Conservation (phyloP, 306 rosid genomes). For the Boehmeria nivea region DNA sequence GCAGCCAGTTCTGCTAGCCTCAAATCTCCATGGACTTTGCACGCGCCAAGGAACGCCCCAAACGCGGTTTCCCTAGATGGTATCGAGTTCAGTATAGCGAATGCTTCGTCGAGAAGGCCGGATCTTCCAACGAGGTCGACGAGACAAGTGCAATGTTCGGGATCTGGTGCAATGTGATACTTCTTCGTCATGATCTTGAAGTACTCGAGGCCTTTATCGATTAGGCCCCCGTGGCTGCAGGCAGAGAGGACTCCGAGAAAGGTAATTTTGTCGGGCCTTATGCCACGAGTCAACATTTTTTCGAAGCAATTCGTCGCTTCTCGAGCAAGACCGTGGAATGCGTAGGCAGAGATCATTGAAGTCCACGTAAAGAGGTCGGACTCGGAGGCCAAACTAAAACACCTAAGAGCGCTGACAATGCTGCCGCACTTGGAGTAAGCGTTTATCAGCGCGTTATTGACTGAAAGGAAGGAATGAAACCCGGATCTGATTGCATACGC, state of each 20-base stretch:
- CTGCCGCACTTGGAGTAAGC: constrained; percentile 78
- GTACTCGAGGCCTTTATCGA: constrained; percentile 49
- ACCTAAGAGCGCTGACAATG: constrained; percentile 38
- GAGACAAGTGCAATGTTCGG: constrained; percentile 55
- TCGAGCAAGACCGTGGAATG: constrained; percentile 62
- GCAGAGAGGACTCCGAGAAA: constrained; percentile 73
- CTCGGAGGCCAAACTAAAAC: constrained; percentile 41
- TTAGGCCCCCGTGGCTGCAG: constrained; percentile 62
- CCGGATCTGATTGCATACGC: constrained; percentile 46
- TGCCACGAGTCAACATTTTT: constrained; percentile 49
- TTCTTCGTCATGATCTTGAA: constrained; percentile 45
- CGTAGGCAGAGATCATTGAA: constrained; percentile 58
- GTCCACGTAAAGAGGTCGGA: constrained; percentile 75
- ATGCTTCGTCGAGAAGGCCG: constrained; percentile 68
- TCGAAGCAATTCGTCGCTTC: constrained; percentile 53
- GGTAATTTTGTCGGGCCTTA: constrained; percentile 48
- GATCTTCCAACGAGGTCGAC: constrained; percentile 67
- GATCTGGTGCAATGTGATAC: constrained; percentile 46
- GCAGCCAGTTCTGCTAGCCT: constrained; percentile 56
- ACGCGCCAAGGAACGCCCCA: constrained; percentile 72
- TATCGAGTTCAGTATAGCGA: constrained; percentile 40
- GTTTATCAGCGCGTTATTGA: constrained; percentile 46
- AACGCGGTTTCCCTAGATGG: constrained; percentile 37
- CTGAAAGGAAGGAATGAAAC: constrained; percentile 45
- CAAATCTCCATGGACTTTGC: constrained; percentile 51